Evolutionary conservation across 2,329 filamentous ascomycete genomes (phyloP), one percentile per base, ranked within the genome.

Genomic region (Scedosporium dehoogii): DNA sequence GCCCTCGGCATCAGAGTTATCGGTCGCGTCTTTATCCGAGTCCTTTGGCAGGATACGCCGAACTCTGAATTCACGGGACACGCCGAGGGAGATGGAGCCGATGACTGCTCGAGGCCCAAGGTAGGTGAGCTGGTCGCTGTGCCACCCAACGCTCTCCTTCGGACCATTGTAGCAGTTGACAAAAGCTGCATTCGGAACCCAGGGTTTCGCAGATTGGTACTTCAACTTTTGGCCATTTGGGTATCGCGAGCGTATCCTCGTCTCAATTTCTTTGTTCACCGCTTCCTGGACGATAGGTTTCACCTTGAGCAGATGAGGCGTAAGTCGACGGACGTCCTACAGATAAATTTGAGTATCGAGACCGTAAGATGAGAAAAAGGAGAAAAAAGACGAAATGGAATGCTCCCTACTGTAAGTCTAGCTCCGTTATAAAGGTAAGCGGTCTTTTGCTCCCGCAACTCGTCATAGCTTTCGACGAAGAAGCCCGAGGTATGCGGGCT

Each of bases 131-230:
- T 96, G 90, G 71, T 99, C 94, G 42, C 89, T 87, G 74, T 99
- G 94, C 75, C 91, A 97, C 38, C 94, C 94, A 0, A 97, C 92
- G 64, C 81, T 91, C 75, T 97, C 85, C 10, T 85, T 80, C 0
- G 85, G 87, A 0, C 92, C 92, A 68, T 87, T 80, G 73, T 99
- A 99, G 76, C 91, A 96, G 73, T 99, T 99, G 16, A 96, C 92
- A 70, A 97, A 93, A 0, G 92, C 91, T 0, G 91, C 91, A 70
- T 97, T 97, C 9, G 93, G 90, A 7, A 78, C 78, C 92, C 93
- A 97, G 0, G 81, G 75, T 0, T 82, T 73, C 0, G 90, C 82
- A 0, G 87, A 89, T 70, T 97, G 92, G 67, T 90, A 86, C 67
- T 81, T 86, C 29, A 97, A 81, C 72, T 93, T 96, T 72, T 84